Evolutionary conservation across 371 early-diverging fungal species (phyloP).

Genomic region (Mucor irregularis): DNA sequence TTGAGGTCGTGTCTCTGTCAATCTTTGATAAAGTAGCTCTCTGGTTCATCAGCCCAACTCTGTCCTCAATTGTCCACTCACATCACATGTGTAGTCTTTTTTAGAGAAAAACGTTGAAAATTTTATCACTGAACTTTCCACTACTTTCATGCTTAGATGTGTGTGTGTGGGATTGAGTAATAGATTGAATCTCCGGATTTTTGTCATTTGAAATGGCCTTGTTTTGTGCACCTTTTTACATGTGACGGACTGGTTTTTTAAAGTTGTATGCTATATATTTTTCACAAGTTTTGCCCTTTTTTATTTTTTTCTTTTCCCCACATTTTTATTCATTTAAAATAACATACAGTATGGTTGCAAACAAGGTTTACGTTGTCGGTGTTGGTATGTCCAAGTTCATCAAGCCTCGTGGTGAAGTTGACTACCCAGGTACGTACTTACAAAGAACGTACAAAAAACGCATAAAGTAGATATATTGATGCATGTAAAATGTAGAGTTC

Average conservation of each 20-base stretch:
- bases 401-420: slow-evolving; percentile 59
- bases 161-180: too few relatives aligned
- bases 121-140: too few relatives aligned
- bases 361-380: slow-evolving; percentile 54
- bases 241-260: slow-evolving; percentile 6
- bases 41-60: too few relatives aligned
- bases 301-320: background rate
- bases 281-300: background rate
- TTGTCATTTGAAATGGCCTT: too few relatives aligned
- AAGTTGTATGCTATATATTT: background rate
- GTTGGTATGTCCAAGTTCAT: slow-evolving; percentile 74
- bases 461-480: too few relatives aligned
- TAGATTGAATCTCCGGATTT: too few relatives aligned
- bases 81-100: too few relatives aligned
- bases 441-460: background rate
- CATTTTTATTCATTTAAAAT: background rate
- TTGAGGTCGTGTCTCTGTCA: too few relatives aligned
- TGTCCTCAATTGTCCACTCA: too few relatives aligned
- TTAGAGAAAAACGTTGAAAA: too few relatives aligned
- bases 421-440: slow-evolving; percentile 63
- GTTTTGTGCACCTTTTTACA: background rate
- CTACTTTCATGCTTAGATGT: too few relatives aligned
- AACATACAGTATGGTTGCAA: slow-evolving; percentile 16
- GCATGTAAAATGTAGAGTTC: slow-evolving; percentile 50
- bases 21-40: too few relatives aligned